Conservation (phyloP, 495 filamentous ascomycete species). For the Tuber umbilicatum region DNA sequence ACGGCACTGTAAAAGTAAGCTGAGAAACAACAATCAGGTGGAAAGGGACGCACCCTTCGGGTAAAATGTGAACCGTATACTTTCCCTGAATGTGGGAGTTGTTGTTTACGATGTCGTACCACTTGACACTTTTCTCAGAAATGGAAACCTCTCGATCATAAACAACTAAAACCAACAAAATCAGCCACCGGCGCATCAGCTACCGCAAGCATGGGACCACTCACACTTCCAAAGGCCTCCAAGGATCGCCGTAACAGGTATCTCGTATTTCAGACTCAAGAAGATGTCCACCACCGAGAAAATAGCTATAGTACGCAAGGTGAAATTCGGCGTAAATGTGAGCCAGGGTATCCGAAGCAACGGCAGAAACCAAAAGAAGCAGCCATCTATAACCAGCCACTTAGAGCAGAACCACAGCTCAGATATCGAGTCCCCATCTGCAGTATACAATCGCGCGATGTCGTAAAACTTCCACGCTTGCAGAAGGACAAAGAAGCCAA, state of each 20-base stretch:
- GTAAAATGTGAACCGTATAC: slow-evolving; percentile 92
- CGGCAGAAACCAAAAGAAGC: slow-evolving; percentile 79
- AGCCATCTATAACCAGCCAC: slow-evolving; percentile 76
- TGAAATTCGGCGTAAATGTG: slow-evolving; percentile 27
- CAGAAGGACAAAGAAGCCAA: slow-evolving; percentile 65
- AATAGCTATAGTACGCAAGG: slow-evolving; percentile 28
- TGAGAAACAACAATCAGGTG: slow-evolving; percentile 11
- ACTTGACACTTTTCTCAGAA: slow-evolving; percentile 79
- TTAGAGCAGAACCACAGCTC: slow-evolving; percentile 78
- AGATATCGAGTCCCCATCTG: slow-evolving; percentile 40
- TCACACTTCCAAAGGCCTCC: slow-evolving; percentile 35
- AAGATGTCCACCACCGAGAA: slow-evolving; percentile 61
- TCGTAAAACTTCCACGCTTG: slow-evolving; percentile 79
- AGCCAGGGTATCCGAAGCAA: slow-evolving; percentile 88
- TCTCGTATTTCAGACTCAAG: slow-evolving; percentile 85
- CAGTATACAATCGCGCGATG: slow-evolving; percentile 54
- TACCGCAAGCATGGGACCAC: slow-evolving; percentile 5
- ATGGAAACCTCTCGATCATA: slow-evolving; percentile 89
- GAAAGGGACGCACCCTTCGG: slow-evolving; percentile 67
- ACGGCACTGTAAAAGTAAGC: slow-evolving; percentile 59
- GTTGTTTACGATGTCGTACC: slow-evolving; percentile 77
- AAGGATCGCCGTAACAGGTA: slow-evolving; percentile 45
- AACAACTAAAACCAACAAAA: slow-evolving; percentile 47
- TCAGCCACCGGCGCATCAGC: background rate
- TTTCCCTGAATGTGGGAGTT: slow-evolving; percentile 86